Percentiles rank a stretch among this genome's conserved stretches.
These are phyloP conservation scores for Lolium perenne DNA, from an alignment of 176 grass and related monocot species.

Conservation along the genomic window DNA sequence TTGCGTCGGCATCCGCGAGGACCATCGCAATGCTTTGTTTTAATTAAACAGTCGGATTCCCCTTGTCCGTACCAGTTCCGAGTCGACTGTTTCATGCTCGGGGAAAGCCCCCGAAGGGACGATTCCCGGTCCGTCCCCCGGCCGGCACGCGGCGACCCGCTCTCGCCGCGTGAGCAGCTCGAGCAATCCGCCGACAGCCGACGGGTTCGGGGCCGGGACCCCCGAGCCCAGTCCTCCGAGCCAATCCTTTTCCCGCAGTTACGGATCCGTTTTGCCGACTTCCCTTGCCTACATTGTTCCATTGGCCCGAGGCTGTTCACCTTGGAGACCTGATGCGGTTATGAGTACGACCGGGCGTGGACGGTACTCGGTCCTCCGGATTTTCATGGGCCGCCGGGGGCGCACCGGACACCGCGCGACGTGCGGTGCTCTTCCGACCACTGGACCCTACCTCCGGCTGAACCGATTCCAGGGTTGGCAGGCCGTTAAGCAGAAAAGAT, in stretches of 20 bases:
- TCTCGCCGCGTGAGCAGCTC: conserved; percentile 38
- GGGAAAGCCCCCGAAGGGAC: conserved; percentile 1
- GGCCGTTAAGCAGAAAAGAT: conserved; percentile 90
- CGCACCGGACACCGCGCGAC: conserved; percentile 56
- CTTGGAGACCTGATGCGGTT: conserved; percentile 86
- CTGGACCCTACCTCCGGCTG: conserved; percentile 73
- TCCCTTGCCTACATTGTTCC: conserved; percentile 81
- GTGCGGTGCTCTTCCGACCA: conserved; percentile 58
- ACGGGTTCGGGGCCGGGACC: conserved; percentile 56
- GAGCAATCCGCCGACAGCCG: conserved; percentile 45
- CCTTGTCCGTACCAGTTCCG: conserved; percentile 72
- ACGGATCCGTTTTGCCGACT: conserved; percentile 26
- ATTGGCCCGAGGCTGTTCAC: conserved; percentile 83
- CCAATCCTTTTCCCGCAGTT: conserved; percentile 47
- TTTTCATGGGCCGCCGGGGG: conserved; percentile 62
- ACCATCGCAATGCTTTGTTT: conserved; percentile 89
- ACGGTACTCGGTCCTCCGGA: conserved; percentile 59
- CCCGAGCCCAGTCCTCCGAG: conserved; percentile 64
- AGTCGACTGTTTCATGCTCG: conserved; percentile 51
- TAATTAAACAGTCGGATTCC: conserved; percentile 88
- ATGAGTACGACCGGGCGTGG: conserved; percentile 67
- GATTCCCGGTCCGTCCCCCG: conserved; percentile 35
- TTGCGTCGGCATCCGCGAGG: conserved; percentile 68
- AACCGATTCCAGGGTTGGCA: conserved; percentile 65
- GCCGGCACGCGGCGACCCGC: conserved; percentile 41